Evolutionary conservation across 305 asterid species (phyloP).

Genomic region (Solanum aculeatissimum): DNA sequence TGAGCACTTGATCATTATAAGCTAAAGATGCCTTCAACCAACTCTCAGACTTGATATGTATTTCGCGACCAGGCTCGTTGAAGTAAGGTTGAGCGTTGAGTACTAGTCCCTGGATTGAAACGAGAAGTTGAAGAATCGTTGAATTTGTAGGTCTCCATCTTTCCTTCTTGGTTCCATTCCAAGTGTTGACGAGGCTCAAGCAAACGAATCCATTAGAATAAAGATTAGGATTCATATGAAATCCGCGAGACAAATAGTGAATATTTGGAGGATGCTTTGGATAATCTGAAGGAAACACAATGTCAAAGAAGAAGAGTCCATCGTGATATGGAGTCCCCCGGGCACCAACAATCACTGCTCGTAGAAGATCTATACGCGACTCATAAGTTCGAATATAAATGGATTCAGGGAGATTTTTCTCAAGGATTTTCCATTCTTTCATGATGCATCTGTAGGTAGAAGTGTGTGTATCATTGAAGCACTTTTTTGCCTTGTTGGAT

Average conservation of each 20-base stretch:
- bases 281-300: constrained; percentile 25
- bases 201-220: constrained; percentile 25
- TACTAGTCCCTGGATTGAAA: constrained; percentile 47
- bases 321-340: constrained; percentile 39
- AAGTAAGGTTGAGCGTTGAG: constrained; percentile 30
- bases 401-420: constrained; percentile 29
- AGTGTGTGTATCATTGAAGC: not conserved
- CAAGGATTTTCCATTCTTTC: constrained; percentile 47
- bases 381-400: constrained; percentile 38
- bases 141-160: constrained; percentile 25
- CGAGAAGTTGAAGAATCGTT: constrained; percentile 37
- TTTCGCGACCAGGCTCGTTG: constrained; percentile 23
- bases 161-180: constrained; percentile 14
- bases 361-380: constrained; percentile 31
- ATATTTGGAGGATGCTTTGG: constrained; percentile 35
- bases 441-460: not conserved
- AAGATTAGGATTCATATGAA: constrained; percentile 37
- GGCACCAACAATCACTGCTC: constrained; percentile 41
- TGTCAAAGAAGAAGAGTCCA: constrained; percentile 55
- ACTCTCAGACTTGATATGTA: too few relatives aligned
- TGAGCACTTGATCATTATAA: constrained; percentile 19
- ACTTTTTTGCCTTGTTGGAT: not conserved
- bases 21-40: not conserved
- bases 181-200: constrained; percentile 41
- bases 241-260: constrained; percentile 28